Percentiles rank a stretch among this genome's conserved stretches.
phyloP scores from a whole-genome alignment of 371 early-diverging fungal species.

The Saksenaea vasiformis region DNA sequence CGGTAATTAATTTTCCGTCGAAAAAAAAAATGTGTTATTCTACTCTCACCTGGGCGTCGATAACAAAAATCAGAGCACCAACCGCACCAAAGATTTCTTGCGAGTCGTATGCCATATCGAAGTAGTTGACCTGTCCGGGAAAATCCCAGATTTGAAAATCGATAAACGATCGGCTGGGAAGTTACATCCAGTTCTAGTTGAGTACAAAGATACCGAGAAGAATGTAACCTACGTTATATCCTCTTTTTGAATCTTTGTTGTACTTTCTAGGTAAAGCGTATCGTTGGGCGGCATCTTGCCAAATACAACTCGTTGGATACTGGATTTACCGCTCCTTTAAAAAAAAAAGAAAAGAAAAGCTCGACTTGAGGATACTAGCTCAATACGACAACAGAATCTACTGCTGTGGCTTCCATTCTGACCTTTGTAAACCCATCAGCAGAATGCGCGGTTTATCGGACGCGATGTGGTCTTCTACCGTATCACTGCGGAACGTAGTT shows the following conservation, averaged over 20 bases:
- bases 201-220: neutral
- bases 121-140: constrained; percentile 88
- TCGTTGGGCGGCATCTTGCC: constrained; percentile 92
- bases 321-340: constrained; percentile 90
- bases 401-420: constrained; percentile 2
- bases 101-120: constrained; percentile 74
- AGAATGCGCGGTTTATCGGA: constrained; percentile 63
- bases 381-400: neutral
- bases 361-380: neutral
- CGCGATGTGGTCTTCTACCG: constrained; percentile 34
- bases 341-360: neutral
- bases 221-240: constrained; percentile 63
- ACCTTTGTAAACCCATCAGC: constrained; percentile 73
- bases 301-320: constrained; percentile 92
- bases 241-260: constrained; percentile 78
- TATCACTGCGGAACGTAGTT: constrained; percentile 23
- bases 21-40: neutral
- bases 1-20: neutral
- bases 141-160: constrained; percentile 94
- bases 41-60: constrained; percentile 82
- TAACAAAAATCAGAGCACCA: constrained; percentile 88
- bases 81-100: constrained; percentile 75
- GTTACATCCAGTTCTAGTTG: neutral
- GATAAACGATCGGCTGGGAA: constrained; percentile 72
- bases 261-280: constrained; percentile 88